These are phyloP conservation scores for Quercus robur DNA, from an alignment of 306 rosid genomes.

Conservation along the genomic window DNA sequence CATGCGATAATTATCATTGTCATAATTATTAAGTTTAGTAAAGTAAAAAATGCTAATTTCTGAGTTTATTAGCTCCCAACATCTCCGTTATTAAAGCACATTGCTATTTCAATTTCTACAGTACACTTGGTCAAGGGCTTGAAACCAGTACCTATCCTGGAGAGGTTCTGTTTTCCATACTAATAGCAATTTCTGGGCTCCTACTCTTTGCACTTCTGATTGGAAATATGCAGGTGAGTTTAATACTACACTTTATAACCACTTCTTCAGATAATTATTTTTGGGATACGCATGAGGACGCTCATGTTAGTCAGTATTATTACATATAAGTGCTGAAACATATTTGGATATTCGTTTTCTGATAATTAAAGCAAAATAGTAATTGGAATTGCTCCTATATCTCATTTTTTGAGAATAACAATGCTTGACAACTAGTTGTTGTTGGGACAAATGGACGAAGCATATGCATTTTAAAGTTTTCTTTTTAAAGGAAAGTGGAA, in stretches of 20 bases:
- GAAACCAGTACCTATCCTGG: constrained; percentile 68
- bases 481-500: too few relatives aligned
- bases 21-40: neutral
- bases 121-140: constrained; percentile 97
- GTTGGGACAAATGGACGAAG: too few relatives aligned
- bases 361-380: too few relatives aligned
- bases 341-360: too few relatives aligned
- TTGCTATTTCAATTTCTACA: constrained; percentile 36
- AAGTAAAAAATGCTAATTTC: neutral
- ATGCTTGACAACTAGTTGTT: too few relatives aligned
- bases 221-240: constrained; percentile 88
- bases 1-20: neutral
- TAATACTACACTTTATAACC: neutral
- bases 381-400: too few relatives aligned
- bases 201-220: constrained; percentile 79
- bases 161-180: constrained; percentile 78
- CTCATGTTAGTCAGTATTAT: too few relatives aligned
- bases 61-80: neutral
- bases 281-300: neutral
- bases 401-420: too few relatives aligned
- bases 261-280: neutral
- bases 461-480: too few relatives aligned
- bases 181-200: constrained; percentile 67
- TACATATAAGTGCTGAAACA: too few relatives aligned
- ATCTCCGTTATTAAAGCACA: neutral